A percentile compares a stretch with the other conserved stretches of the same genome.
These are phyloP conservation scores for Linum lewisii DNA, from an alignment of 345 rosid species.

Conservation along the genomic window DNA sequence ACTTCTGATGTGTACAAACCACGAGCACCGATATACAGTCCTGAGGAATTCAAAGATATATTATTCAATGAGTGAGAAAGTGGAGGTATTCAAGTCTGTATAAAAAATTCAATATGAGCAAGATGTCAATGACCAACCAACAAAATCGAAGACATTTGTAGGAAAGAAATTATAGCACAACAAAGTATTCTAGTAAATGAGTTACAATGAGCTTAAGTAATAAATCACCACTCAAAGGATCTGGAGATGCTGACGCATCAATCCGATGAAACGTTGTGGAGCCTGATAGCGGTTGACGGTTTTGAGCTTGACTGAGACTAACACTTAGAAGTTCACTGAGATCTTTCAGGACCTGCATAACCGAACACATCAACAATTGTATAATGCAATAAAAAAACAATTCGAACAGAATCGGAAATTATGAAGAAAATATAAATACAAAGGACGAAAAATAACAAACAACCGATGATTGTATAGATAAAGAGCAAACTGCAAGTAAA, in stretches of 20 bases:
- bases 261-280: conserved; percentile 80
- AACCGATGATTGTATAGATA: conserved; percentile 5
- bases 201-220: conserved; percentile 9
- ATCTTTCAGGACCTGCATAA: conserved; percentile 70
- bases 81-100: neutral
- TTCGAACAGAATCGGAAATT: neutral
- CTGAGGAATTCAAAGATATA: conserved; percentile 27
- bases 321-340: conserved; percentile 71
- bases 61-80: neutral
- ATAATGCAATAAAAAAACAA: neutral
- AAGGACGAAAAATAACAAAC: conserved; percentile 9
- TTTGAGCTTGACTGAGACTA: conserved; percentile 64
- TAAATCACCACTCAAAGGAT: conserved; percentile 66
- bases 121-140: neutral
- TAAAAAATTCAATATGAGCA: conserved; percentile 3
- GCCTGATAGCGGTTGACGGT: conserved; percentile 58
- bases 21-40: conserved; percentile 79
- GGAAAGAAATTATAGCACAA: conserved; percentile 1
- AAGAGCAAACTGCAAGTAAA: conserved; percentile 1
- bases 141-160: neutral
- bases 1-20: conserved; percentile 84
- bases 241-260: conserved; percentile 48
- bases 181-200: neutral
- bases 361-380: neutral
- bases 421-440: neutral